Conservation (phyloP, 148 eudicot species). For the Silene uniflora region DNA sequence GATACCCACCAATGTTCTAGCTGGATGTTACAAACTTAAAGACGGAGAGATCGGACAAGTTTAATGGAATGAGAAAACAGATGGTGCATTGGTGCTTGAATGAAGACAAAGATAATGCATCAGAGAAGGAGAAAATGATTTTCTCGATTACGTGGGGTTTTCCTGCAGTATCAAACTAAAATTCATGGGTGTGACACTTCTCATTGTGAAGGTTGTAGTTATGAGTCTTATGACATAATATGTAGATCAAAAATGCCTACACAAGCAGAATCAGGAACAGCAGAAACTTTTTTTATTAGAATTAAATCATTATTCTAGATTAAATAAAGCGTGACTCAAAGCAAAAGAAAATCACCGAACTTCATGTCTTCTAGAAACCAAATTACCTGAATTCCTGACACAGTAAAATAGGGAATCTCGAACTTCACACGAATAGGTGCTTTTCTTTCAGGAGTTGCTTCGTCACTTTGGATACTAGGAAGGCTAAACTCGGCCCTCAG, state of each 20-base stretch:
- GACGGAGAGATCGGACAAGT: neutral
- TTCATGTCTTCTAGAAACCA: neutral
- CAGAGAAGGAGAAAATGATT: neutral
- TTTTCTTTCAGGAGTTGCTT: slow-evolving; percentile 72
- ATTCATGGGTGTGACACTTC: neutral
- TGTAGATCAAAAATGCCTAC: neutral
- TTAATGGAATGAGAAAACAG: neutral
- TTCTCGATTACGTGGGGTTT: neutral
- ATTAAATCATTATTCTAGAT: neutral
- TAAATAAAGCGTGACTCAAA: neutral
- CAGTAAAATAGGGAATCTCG: slow-evolving; percentile 96
- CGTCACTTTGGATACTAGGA: slow-evolving; percentile 80
- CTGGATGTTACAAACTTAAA: neutral
- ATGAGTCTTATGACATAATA: neutral
- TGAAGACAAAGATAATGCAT: neutral
- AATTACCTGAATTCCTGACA: slow-evolving; percentile 93
- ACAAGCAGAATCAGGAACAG: neutral
- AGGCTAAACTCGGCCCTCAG: slow-evolving; percentile 82
- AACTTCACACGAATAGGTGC: slow-evolving; percentile 95
- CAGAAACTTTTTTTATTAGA: neutral
- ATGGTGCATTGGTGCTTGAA: neutral
- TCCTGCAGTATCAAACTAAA: neutral
- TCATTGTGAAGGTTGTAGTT: neutral
- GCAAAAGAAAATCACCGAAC: neutral
- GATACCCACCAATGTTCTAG: neutral